Conservation (phyloP, 2,329 filamentous ascomycete genomes). For the Cladophialophora immunda region DNA sequence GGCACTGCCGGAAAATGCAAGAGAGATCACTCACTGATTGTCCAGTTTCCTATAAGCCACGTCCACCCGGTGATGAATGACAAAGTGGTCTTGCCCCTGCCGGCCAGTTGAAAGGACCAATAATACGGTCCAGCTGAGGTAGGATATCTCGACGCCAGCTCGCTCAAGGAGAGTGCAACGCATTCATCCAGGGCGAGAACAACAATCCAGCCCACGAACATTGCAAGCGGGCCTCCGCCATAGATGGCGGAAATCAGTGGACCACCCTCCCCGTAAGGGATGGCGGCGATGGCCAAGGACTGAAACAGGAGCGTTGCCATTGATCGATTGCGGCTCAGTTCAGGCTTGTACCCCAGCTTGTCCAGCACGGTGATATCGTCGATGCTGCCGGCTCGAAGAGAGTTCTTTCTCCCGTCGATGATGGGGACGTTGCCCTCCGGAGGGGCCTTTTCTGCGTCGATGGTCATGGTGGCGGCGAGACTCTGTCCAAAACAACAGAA, state of each 20-base stretch:
- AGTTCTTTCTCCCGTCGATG: constrained; percentile 23
- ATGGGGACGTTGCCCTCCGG: constrained; percentile 24
- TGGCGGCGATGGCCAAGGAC: constrained; percentile 67
- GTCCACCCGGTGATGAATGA: constrained; percentile 64
- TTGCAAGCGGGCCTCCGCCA: constrained; percentile 60
- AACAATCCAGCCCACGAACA: constrained; percentile 66
- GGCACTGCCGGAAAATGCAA: background rate
- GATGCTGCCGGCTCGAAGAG: constrained; percentile 45
- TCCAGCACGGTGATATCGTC: constrained; percentile 48
- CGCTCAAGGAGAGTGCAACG: constrained; percentile 60
- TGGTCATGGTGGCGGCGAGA: constrained; percentile 21
- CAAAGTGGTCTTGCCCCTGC: constrained; percentile 50
- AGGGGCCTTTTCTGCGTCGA: constrained; percentile 32
- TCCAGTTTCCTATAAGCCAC: constrained; percentile 62
- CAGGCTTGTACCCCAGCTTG: constrained; percentile 66
- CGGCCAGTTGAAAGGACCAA: constrained; percentile 61
- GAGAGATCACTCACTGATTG: constrained; percentile 21
- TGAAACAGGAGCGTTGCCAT: constrained; percentile 69
- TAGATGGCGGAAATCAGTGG: constrained; percentile 60
- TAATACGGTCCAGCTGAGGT: constrained; percentile 62
- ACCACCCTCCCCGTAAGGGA: constrained; percentile 51
- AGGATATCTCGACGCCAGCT: constrained; percentile 60
- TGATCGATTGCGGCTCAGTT: constrained; percentile 66
- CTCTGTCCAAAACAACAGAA: background rate
- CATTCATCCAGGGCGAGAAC: constrained; percentile 63